Percentiles rank a stretch among this genome's conserved stretches.
phyloP scores from a whole-genome alignment of 2,329 filamentous ascomycete genomes.

The Herpotrichia juniperi region DNA sequence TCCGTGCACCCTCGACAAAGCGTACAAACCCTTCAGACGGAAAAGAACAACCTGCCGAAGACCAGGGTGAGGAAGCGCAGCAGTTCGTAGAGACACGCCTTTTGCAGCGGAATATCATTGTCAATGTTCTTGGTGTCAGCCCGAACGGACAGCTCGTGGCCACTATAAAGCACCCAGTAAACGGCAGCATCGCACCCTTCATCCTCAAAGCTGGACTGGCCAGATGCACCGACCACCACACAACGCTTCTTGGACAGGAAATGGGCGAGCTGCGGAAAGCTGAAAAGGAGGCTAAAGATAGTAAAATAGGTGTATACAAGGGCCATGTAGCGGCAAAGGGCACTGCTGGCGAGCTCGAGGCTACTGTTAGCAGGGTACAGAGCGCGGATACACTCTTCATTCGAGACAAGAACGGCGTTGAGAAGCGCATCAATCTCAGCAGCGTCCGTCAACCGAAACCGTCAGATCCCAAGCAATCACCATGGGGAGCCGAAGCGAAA shows the following conservation, averaged over 20 bases:
- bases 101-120: conserved; percentile 82
- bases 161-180: conserved; percentile 78
- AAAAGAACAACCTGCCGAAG: conserved; percentile 82
- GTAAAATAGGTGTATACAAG: conserved; percentile 80
- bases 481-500: conserved; percentile 92
- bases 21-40: conserved; percentile 79
- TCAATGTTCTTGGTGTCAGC: conserved; percentile 83
- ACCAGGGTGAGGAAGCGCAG: conserved; percentile 86
- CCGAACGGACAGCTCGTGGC: conserved; percentile 93
- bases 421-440: conserved; percentile 91
- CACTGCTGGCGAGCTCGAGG: conserved; percentile 72
- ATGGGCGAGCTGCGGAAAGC: conserved; percentile 87
- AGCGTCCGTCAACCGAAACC: conserved; percentile 93
- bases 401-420: conserved; percentile 79
- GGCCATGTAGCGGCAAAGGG: conserved; percentile 73
- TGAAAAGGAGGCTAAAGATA: conserved; percentile 82
- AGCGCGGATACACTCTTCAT: conserved; percentile 89
- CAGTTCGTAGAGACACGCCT: conserved; percentile 85
- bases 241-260: conserved; percentile 83
- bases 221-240: conserved; percentile 94
- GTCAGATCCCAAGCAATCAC: conserved; percentile 82
- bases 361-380: conserved; percentile 82
- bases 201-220: conserved; percentile 88
- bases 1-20: conserved; percentile 89
- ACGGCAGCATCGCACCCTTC: conserved; percentile 91